Evolutionary conservation across 2,329 filamentous ascomycete genomes (phyloP), one percentile per base, ranked within the genome.

Genomic region (Bertia moriformis): DNA sequence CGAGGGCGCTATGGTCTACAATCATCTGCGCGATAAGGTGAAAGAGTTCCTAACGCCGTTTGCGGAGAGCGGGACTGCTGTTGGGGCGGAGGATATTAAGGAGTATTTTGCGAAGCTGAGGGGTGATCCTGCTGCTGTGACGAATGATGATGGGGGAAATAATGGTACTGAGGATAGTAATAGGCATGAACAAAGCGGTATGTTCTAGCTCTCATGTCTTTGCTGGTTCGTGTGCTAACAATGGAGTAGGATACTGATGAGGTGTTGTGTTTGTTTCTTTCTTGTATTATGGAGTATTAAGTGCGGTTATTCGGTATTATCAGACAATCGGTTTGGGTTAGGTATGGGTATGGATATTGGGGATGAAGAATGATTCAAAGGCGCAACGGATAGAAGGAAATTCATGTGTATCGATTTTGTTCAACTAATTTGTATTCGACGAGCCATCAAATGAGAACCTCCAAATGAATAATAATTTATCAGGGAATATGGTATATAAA

Each of bases 1-100:
- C 33, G 67, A 82, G 47, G 78, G 77, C 14, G 76, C 77, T 1
- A 79, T 80, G 73, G 74, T 73, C 4, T 82, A 81, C 52, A 79
- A 80, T 44, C 69, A 78, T 44, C 59, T 82, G 15, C 71, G 73
- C 37, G 75, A 80, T 45, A 79, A 79, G 46, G 70, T 82, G 7
- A 79, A 78, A 53, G 63, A 64, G 10, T 81, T 82, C 49, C 51
- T 82, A 43, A 69, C 73, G 51, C 77, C 77, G 1, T 82, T 78
- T 49, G 77, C 77, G 0, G 75, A 81, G 50, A 73, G 66, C 39
- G 77, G 77, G 1, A 59, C 69, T 45, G 62, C 69, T 2, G 78
- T 82, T 12, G 67, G 73, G 0, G 75, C 75, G 1, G 77, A 82
- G 46, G 76, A 81, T 54, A 76, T 82, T 47, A 81, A 80, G 49